phyloP scores from a whole-genome alignment of 1,284 basidiomycete species.

The Coniferiporia weirii region DNA sequence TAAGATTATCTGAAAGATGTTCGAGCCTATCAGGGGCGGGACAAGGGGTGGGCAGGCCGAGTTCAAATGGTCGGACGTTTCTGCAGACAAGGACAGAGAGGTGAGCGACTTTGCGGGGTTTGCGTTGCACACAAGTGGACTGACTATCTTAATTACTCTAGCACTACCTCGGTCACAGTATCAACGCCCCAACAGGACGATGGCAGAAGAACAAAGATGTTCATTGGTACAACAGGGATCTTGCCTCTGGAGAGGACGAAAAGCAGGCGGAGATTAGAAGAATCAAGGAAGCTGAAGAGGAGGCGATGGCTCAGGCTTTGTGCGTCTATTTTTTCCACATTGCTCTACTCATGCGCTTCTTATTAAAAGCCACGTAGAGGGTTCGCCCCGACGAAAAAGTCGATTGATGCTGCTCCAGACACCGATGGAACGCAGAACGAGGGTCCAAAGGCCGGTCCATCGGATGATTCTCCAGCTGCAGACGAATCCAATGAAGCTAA shows the following conservation, averaged over 20 bases:
- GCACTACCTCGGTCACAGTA: constrained; percentile 88
- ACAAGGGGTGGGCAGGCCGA: constrained; percentile 86
- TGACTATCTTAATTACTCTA: constrained; percentile 28
- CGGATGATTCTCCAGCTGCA: background rate
- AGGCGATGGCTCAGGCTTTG: constrained; percentile 78
- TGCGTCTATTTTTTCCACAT: constrained; percentile 33
- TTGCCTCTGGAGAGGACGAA: constrained; percentile 37
- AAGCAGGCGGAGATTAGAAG: constrained; percentile 67
- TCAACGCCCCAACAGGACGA: constrained; percentile 87
- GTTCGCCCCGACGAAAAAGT: constrained; percentile 24
- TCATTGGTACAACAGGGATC: constrained; percentile 85
- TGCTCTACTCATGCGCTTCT: background rate
- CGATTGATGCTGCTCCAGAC: constrained; percentile 17
- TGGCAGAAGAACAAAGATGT: constrained; percentile 96
- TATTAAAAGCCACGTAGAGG: constrained; percentile 22
- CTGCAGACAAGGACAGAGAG: constrained; percentile 87
- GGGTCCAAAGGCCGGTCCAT: constrained; percentile 4
- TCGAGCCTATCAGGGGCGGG: constrained; percentile 77
- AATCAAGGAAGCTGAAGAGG: constrained; percentile 83
- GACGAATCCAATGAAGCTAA: constrained; percentile 11
- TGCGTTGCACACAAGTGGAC: background rate
- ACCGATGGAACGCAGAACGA: background rate
- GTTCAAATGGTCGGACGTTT: constrained; percentile 89
- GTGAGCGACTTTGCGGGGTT: constrained; percentile 35
- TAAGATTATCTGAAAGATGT: constrained; percentile 42